Conservation (phyloP, 1,139 yeast genomes). For the Hanseniaspora gamundiae region DNA sequence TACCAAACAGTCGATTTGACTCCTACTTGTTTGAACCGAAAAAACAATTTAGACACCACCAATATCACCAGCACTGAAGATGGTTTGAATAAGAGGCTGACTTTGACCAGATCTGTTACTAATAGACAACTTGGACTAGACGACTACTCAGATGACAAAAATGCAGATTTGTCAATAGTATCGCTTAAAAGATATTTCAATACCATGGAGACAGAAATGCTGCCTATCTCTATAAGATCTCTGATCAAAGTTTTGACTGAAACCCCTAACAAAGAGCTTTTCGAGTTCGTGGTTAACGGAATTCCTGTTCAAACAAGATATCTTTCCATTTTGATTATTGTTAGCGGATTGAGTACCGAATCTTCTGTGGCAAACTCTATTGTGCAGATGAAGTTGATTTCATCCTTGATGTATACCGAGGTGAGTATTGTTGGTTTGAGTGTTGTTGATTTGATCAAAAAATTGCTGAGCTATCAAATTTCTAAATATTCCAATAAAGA, state of each 20-base stretch:
- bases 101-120: slow-evolving; percentile 20
- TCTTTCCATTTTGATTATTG: slow-evolving; percentile 40
- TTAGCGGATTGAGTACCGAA: slow-evolving; percentile 19
- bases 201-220: slow-evolving; percentile 38
- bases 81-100: slow-evolving; percentile 15
- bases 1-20: slow-evolving; percentile 14
- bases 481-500: slow-evolving; percentile 17
- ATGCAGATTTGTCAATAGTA: slow-evolving; percentile 26
- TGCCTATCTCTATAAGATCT: slow-evolving; percentile 35
- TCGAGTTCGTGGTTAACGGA: slow-evolving; percentile 62
- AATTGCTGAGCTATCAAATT: slow-evolving; percentile 45
- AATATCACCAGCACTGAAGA: slow-evolving; percentile 3
- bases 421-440: slow-evolving; percentile 84
- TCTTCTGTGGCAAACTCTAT: slow-evolving; percentile 28
- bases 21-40: neutral
- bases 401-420: slow-evolving; percentile 61
- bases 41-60: neutral
- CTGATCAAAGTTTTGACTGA: slow-evolving; percentile 30
- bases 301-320: slow-evolving; percentile 84
- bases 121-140: slow-evolving; percentile 12
- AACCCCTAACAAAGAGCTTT: slow-evolving; percentile 29
- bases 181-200: slow-evolving; percentile 39
- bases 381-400: slow-evolving; percentile 40
- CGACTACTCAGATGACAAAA: slow-evolving; percentile 13
- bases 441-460: slow-evolving; percentile 67